Evolutionary conservation across 495 filamentous ascomycete species (phyloP).

Genomic region (Choiromyces venosus): DNA sequence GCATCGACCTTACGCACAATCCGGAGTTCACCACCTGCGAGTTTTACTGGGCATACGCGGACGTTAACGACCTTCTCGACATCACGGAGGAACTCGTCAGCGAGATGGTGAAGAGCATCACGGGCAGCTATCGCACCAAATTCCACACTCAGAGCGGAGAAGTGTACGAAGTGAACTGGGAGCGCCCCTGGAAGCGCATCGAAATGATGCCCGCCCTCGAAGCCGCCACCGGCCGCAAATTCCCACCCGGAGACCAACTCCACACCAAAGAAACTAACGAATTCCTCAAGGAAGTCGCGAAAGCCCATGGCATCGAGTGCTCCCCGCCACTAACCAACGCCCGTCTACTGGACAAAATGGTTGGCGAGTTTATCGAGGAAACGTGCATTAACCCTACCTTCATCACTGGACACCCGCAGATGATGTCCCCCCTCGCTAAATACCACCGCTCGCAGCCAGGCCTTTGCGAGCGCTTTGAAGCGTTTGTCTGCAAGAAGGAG

Average conservation of each 20-base stretch:
- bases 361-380: constrained; percentile 91
- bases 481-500: constrained; percentile 96
- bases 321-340: constrained; percentile 85
- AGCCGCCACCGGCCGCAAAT: constrained; percentile 81
- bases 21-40: constrained; percentile 97
- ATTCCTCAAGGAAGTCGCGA: constrained; percentile 75
- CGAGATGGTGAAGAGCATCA: constrained; percentile 82
- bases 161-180: constrained; percentile 88
- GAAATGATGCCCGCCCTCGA: constrained; percentile 97
- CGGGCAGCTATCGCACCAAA: constrained; percentile 74
- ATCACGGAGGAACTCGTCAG: constrained; percentile 92
- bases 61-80: constrained; percentile 87
- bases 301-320: constrained; percentile 89
- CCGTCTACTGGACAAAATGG: constrained; percentile 95
- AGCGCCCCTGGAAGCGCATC: constrained; percentile 82
- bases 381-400: constrained; percentile 94
- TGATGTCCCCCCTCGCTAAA: constrained; percentile 98
- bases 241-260: constrained; percentile 80
- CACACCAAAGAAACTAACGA: constrained; percentile 82
- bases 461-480: constrained; percentile 94
- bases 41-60: constrained; percentile 94
- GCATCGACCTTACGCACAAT: constrained; percentile 94
- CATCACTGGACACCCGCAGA: constrained; percentile 86
- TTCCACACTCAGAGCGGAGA: constrained; percentile 80
- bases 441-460: constrained; percentile 75